A percentile compares a stretch with the other conserved stretches of the same genome.
Evolutionary conservation across 148 eudicot species (phyloP).

Genomic region (Vaccinium darrowii): DNA sequence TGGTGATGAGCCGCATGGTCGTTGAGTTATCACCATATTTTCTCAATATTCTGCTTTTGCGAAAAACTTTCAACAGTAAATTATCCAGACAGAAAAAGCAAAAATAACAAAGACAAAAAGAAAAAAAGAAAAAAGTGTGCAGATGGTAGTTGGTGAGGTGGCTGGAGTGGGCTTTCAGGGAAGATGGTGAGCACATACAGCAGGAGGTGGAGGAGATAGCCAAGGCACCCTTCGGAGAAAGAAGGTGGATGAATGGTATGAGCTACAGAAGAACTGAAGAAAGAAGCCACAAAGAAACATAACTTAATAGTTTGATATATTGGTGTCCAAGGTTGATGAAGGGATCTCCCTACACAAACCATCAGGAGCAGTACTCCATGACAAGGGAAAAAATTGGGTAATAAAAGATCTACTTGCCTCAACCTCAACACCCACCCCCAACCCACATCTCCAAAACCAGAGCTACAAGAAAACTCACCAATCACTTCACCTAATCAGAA

Average conservation of each 20-base stretch:
- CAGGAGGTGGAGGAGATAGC: neutral
- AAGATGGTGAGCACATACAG: neutral
- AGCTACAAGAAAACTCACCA: too few species aligned
- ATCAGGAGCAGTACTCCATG: neutral
- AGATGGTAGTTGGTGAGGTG: neutral
- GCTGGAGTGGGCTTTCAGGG: neutral
- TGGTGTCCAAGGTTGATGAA: neutral
- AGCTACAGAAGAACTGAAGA: neutral
- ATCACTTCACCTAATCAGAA: neutral
- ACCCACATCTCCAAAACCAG: too few species aligned
- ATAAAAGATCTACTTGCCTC: neutral
- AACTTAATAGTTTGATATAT: neutral
- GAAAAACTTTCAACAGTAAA: neutral
- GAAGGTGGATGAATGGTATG: neutral
- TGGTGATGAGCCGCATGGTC: conserved; percentile 42
- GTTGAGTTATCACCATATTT: conserved; percentile 40
- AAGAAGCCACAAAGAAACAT: neutral
- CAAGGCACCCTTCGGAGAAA: neutral
- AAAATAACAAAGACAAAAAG: neutral
- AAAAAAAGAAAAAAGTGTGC: neutral
- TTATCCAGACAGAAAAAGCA: neutral
- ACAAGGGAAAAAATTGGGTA: conserved; percentile 2
- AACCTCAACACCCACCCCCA: neutral
- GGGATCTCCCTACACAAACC: neutral
- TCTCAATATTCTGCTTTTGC: conserved; percentile 49